Conservation (phyloP, 495 filamentous ascomycete species). For the Tuber borchii region DNA sequence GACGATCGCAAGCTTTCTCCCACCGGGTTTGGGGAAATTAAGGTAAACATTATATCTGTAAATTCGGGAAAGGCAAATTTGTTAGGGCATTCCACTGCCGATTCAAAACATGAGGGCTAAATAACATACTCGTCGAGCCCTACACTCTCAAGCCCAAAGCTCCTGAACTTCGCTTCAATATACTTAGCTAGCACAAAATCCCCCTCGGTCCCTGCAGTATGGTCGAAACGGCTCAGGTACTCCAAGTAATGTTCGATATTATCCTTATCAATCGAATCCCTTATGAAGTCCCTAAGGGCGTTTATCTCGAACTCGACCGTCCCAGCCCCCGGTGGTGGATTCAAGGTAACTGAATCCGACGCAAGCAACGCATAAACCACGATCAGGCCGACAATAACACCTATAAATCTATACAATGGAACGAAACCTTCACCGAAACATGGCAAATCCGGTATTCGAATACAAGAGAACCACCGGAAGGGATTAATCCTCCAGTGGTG, state of each 20-base stretch:
- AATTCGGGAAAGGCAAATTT: conserved; percentile 3
- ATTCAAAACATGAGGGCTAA: background rate
- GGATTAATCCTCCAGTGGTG: conserved; percentile 37
- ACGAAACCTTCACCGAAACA: conserved; percentile 43
- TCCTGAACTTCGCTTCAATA: conserved; percentile 65
- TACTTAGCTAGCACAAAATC: conserved; percentile 76
- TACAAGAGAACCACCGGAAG: conserved; percentile 33
- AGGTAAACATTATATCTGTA: conserved; percentile 70
- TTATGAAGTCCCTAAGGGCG: conserved; percentile 62
- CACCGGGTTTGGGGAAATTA: conserved; percentile 75
- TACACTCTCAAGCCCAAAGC: conserved; percentile 64
- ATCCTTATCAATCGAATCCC: conserved; percentile 58
- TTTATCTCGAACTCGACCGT: conserved; percentile 56
- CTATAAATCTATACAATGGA: conserved; percentile 63
- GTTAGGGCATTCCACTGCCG: conserved; percentile 38
- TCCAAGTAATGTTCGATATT: conserved; percentile 63
- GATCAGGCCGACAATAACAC: conserved; percentile 63
- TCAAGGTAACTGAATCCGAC: conserved; percentile 64
- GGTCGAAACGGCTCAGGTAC: conserved; percentile 70
- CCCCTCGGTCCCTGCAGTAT: conserved; percentile 85
- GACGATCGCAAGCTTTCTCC: conserved; percentile 74
- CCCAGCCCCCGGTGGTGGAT: conserved; percentile 49
- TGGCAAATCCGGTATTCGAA: conserved; percentile 36
- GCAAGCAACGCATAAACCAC: conserved; percentile 79
- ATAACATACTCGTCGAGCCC: conserved; percentile 49